Conservation (phyloP, 768 basidiomycete genomes). For the Boletus reticulatus region DNA sequence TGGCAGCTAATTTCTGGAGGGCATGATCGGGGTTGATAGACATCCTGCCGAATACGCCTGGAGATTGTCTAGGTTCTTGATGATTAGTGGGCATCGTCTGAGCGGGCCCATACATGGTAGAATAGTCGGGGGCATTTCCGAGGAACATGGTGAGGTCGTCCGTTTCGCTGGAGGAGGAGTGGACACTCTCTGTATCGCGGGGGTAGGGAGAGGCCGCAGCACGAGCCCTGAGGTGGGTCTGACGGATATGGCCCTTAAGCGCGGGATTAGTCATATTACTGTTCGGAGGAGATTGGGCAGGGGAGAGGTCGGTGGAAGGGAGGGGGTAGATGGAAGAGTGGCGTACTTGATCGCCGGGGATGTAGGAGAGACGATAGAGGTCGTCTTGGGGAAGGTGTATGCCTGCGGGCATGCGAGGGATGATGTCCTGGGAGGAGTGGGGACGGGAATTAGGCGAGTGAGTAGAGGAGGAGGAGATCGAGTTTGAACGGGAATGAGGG, state of each 20-base stretch:
- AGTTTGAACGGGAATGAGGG: slow-evolving; percentile 75
- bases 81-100: slow-evolving; percentile 38
- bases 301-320: slow-evolving; percentile 40
- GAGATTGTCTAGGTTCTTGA: slow-evolving; percentile 54
- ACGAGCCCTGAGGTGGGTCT: slow-evolving; percentile 75
- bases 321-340: slow-evolving; percentile 45
- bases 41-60: slow-evolving; percentile 78
- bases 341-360: slow-evolving; percentile 43
- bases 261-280: slow-evolving; percentile 72
- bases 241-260: slow-evolving; percentile 74
- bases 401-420: slow-evolving; percentile 50
- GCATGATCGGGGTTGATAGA: slow-evolving; percentile 72
- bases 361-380: slow-evolving; percentile 67
- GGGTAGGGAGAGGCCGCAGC: slow-evolving; percentile 83
- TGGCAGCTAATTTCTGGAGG: slow-evolving; percentile 82
- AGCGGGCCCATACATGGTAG: slow-evolving; percentile 56
- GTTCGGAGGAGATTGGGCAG: slow-evolving; percentile 69
- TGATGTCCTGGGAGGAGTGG: slow-evolving; percentile 70
- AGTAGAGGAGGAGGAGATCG: slow-evolving; percentile 73
- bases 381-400: slow-evolving; percentile 61
- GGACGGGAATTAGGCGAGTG: slow-evolving; percentile 73
- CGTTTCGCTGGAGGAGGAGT: slow-evolving; percentile 87
- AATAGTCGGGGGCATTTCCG: slow-evolving; percentile 57
- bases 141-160: slow-evolving; percentile 84
- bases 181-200: slow-evolving; percentile 80